Conservation (phyloP, 1,284 basidiomycete species). For the Marasmius fiardii region DNA sequence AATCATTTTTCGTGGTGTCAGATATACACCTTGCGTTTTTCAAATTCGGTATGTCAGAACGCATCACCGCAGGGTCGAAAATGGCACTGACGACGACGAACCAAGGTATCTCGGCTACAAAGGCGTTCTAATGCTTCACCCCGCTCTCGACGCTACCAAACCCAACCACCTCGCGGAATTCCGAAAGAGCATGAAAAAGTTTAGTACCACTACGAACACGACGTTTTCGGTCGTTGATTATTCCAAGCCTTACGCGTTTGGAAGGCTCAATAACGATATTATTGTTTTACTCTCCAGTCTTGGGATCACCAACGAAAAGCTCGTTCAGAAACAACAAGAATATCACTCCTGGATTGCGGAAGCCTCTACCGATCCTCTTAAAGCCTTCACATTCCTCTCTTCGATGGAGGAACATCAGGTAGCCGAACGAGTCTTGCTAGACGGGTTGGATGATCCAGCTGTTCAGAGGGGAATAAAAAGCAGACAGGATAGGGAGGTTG, state of each 20-base stretch:
- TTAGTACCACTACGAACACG: conserved; percentile 46
- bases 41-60: conserved; percentile 49
- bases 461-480: conserved; percentile 38
- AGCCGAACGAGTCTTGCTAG: conserved; percentile 50
- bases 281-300: conserved; percentile 62
- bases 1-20: conserved; percentile 47
- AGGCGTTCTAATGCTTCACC: conserved; percentile 64
- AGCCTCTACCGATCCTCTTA: conserved; percentile 41
- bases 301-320: conserved; percentile 49
- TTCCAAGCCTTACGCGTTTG: conserved; percentile 59
- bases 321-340: conserved; percentile 50
- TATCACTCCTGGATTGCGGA: conserved; percentile 55
- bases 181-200: conserved; percentile 66
- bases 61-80: background rate
- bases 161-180: conserved; percentile 46
- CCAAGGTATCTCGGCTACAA: conserved; percentile 58
- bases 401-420: conserved; percentile 42
- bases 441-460: conserved; percentile 45
- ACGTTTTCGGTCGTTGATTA: conserved; percentile 64
- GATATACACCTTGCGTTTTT: conserved; percentile 58
- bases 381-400: conserved; percentile 53
- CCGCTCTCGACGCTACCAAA: conserved; percentile 42
- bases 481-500: conserved; percentile 46
- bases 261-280: conserved; percentile 64
- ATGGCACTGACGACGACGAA: background rate